These are phyloP conservation scores for Cydonia oblonga DNA, from an alignment of 331 rosid genomes.

Conservation along the genomic window DNA sequence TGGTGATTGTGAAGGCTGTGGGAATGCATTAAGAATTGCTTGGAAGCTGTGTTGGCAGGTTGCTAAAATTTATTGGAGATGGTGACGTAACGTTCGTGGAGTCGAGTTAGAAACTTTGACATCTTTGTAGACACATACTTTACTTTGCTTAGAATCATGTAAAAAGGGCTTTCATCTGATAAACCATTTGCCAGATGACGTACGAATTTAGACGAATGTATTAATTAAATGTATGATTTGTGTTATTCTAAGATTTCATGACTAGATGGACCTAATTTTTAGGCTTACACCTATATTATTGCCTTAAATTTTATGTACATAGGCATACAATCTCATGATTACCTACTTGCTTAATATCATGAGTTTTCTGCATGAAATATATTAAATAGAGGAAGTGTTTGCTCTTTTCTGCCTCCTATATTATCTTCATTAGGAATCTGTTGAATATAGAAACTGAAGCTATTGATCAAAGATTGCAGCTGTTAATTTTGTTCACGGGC, in stretches of 20 bases:
- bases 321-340: not conserved
- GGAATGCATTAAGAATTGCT: not conserved
- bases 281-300: not conserved
- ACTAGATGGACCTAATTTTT: not conserved
- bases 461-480: not conserved
- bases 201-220: not conserved
- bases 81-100: not conserved
- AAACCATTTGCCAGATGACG: not conserved
- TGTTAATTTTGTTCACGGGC: not conserved
- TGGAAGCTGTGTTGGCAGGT: not conserved
- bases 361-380: not conserved
- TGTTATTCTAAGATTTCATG: not conserved
- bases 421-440: not conserved
- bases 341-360: not conserved
- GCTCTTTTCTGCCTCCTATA: not conserved
- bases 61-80: not conserved
- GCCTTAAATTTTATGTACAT: not conserved
- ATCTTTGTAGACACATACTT: not conserved
- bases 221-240: not conserved
- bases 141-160: not conserved
- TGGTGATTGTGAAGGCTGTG: not conserved
- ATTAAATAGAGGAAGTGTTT: not conserved
- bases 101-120: not conserved
- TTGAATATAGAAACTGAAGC: not conserved
- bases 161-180: not conserved